Base-by-base conservation (phyloP, 1,139 yeast species). In the Sugiyamaella novakii region DNA sequence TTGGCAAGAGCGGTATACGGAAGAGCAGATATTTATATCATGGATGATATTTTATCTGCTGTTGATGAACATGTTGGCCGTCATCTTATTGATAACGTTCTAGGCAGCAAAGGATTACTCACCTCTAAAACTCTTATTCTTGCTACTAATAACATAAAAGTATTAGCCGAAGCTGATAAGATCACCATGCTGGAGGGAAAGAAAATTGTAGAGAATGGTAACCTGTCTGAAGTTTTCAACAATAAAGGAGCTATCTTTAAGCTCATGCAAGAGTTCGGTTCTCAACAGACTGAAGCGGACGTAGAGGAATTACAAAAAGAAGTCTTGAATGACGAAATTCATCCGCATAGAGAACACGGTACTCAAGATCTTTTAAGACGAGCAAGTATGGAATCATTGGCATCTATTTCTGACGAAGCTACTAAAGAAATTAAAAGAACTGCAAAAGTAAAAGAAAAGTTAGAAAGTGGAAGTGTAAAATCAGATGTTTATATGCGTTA, bases 1-100 rank as follows among this genome's bases (percentile, higher is more conserved):
- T 72, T 87, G 47, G 96, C 96, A 0, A 78, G 96, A 60, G 95
- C 96, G 2, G 92, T 87, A 2, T 87, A 87, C 62, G 77, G 94
- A 3, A 75, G 95, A 50, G 84, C 94, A 0, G 95, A 87, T 62
- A 75, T 87, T 17, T 85, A 84, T 60, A 68, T 87, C 37, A 70
- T 87, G 49, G 96, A 87, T 68, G 96, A 85, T 60, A 74, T 84
- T 4, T 74, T 87, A 53, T 81, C 89, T 61, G 91, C 96, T 12
- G 91, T 87, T 27, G 94, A 87, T 71, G 84, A 89, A 37, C 88
- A 87, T 67, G 94, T 87, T 51, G 85, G 89, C 12, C 78, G 77
- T 54, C 85, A 80, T 52, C 75, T 88, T 53, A 77, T 81, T 47
- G 73, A 74, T 35, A 67, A 76, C 42, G 84, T 84, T 18, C 66